Conservation (phyloP, 2,329 filamentous ascomycete genomes). For the Ophioceras dolichostomum region DNA sequence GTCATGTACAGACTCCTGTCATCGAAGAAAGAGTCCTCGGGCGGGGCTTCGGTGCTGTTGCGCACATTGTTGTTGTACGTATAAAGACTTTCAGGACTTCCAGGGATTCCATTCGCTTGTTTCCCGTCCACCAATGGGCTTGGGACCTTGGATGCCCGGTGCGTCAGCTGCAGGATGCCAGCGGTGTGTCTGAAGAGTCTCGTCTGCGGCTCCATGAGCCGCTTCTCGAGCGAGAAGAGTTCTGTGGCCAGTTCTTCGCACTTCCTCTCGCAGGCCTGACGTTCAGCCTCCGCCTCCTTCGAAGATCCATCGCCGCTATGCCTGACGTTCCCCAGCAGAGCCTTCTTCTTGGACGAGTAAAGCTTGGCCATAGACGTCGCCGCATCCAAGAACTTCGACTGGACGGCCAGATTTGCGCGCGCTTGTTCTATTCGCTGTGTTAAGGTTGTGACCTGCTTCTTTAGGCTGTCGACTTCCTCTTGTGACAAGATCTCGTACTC, state of each 20-base stretch:
- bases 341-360: conserved; percentile 50
- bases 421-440: conserved; percentile 69
- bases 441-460: conserved; percentile 69
- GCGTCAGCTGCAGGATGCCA: conserved; percentile 81
- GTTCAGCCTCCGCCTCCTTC: conserved; percentile 60
- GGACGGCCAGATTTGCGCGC: conserved; percentile 71
- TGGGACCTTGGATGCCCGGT: conserved; percentile 54
- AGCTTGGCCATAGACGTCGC: conserved; percentile 76
- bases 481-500: conserved; percentile 76
- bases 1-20: conserved; percentile 63
- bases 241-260: conserved; percentile 78
- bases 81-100: conserved; percentile 67
- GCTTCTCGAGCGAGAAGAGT: conserved; percentile 67
- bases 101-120: conserved; percentile 44
- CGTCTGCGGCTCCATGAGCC: conserved; percentile 61
- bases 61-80: conserved; percentile 49
- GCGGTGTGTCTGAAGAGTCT: conserved; percentile 82
- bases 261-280: conserved; percentile 61
- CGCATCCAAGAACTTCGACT: conserved; percentile 90
- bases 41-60: conserved; percentile 35
- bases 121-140: background rate
- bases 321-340: conserved; percentile 32
- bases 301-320: conserved; percentile 33
- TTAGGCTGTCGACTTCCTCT: conserved; percentile 82
- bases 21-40: conserved; percentile 56